A percentile compares a stretch with the other conserved stretches of the same genome.
Conservation (phyloP, 1,284 basidiomycete genomes). For the Ceratobasidium sp. region DNA sequence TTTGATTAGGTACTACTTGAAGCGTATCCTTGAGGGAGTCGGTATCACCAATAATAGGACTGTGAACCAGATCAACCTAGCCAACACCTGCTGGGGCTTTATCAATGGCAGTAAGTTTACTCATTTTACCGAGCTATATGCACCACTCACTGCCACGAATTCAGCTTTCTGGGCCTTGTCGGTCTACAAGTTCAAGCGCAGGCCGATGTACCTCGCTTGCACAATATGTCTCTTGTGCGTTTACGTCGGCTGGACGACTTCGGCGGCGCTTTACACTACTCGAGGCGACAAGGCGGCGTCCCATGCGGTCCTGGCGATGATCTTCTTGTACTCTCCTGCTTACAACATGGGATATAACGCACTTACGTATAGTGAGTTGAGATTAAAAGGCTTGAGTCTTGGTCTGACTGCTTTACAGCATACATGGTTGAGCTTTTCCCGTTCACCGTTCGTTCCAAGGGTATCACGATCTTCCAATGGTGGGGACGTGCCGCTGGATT, state of each 20-base stretch:
- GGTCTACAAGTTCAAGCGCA: slow-evolving; percentile 62
- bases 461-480: slow-evolving; percentile 64
- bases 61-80: slow-evolving; percentile 67
- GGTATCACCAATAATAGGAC: slow-evolving; percentile 62
- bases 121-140: not conserved
- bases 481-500: slow-evolving; percentile 64
- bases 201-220: slow-evolving; percentile 64
- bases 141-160: not conserved
- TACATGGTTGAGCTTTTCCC: slow-evolving; percentile 66
- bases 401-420: slow-evolving; percentile 53
- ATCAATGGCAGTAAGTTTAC: slow-evolving; percentile 59
- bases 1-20: slow-evolving; percentile 60
- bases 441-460: slow-evolving; percentile 63
- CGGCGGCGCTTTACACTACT: slow-evolving; percentile 62
- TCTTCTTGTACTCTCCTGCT: slow-evolving; percentile 65
- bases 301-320: slow-evolving; percentile 52
- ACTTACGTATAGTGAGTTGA: slow-evolving; percentile 60
- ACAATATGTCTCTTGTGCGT: slow-evolving; percentile 62
- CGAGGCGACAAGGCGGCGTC: slow-evolving; percentile 52
- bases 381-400: not conserved
- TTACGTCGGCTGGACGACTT: slow-evolving; percentile 66
- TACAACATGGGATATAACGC: slow-evolving; percentile 65
- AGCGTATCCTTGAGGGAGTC: slow-evolving; percentile 61
- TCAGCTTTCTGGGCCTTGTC: slow-evolving; percentile 59
- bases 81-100: slow-evolving; percentile 66